Evolutionary conservation across 768 basidiomycete species (phyloP).

Genomic region (Mycena rosella): DNA sequence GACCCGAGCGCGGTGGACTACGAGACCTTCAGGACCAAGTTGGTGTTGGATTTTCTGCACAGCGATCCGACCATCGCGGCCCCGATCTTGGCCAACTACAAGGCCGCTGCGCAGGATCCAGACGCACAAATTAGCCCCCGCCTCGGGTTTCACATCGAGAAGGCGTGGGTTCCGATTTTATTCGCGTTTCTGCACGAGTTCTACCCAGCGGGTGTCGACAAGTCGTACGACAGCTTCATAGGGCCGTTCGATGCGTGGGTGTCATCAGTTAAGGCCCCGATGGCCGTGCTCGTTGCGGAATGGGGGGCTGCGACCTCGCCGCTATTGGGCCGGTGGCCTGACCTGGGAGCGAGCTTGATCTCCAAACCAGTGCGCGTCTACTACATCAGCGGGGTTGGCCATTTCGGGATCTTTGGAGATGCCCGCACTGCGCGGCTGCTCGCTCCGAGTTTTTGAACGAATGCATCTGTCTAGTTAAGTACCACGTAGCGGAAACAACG

Average conservation of each 20-base stretch:
- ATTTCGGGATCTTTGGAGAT: slow-evolving; percentile 31
- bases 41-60: slow-evolving; percentile 20
- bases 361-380: slow-evolving; percentile 22
- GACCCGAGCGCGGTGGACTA: slow-evolving; percentile 18
- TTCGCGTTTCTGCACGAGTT: slow-evolving; percentile 22
- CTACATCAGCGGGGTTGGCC: slow-evolving; percentile 29
- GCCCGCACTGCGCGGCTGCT: slow-evolving; percentile 19
- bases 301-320: slow-evolving; percentile 25
- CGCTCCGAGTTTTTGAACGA: too few species aligned
- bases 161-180: slow-evolving; percentile 14
- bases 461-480: too few species aligned
- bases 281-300: slow-evolving; percentile 18
- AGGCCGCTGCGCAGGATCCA: slow-evolving; percentile 23
- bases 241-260: slow-evolving; percentile 2
- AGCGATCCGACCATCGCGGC: slow-evolving; percentile 25
- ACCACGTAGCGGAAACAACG: too few species aligned
- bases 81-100: slow-evolving; percentile 21
- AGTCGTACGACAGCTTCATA: neutral
- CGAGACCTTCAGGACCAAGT: slow-evolving; percentile 15
- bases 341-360: slow-evolving; percentile 28
- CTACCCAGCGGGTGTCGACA: neutral
- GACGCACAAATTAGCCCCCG: slow-evolving; percentile 11
- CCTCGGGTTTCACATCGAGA: slow-evolving; percentile 16
- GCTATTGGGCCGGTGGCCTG: slow-evolving; percentile 27
- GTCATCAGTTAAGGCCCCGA: slow-evolving; percentile 3